A percentile compares a stretch with the other conserved stretches of the same genome.
These are phyloP conservation scores for Pichia kudriavzevii DNA, from an alignment of 1,139 yeast species.

Conservation along the genomic window DNA sequence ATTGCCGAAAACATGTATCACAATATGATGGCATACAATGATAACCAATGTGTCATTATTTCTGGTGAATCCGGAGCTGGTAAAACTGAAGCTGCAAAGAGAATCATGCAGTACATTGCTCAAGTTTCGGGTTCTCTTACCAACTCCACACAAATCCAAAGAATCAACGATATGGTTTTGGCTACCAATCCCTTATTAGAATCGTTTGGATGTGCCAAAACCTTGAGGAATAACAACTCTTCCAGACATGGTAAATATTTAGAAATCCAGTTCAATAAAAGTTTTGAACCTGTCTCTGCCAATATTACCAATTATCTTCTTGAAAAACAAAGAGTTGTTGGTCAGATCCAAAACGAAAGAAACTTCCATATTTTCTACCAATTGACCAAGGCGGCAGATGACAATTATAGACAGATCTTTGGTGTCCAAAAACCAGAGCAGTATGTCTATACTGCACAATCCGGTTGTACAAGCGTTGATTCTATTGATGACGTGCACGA, in stretches of 20 bases:
- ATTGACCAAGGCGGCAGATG: conserved; percentile 85
- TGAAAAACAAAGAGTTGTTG: conserved; percentile 93
- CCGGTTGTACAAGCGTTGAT: conserved; percentile 79
- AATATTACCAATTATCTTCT: conserved; percentile 90
- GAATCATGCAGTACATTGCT: conserved; percentile 97
- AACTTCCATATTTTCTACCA: conserved; percentile 97
- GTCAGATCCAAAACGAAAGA: conserved; percentile 86
- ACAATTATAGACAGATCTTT: conserved; percentile 68
- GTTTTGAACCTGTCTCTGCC: conserved; percentile 88
- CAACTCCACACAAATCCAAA: conserved; percentile 57
- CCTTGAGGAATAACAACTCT: conserved; percentile 90
- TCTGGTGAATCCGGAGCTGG: conserved; percentile 99
- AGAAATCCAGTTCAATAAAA: conserved; percentile 78
- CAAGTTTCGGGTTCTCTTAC: conserved; percentile 60
- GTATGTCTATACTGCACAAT: conserved; percentile 79
- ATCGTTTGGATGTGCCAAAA: conserved; percentile 97
- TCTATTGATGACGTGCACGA: conserved; percentile 81
- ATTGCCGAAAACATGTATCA: conserved; percentile 97
- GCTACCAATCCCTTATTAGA: conserved; percentile 96
- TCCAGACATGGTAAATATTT: conserved; percentile 97
- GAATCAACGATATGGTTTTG: conserved; percentile 92
- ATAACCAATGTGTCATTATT: conserved; percentile 94
- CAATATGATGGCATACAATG: conserved; percentile 88
- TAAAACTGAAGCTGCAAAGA: conserved; percentile 96
- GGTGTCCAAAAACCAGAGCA: conserved; percentile 95